Base-by-base conservation (phyloP, 371 early-diverging fungal species). In the Rhizopus microsporus region DNA sequence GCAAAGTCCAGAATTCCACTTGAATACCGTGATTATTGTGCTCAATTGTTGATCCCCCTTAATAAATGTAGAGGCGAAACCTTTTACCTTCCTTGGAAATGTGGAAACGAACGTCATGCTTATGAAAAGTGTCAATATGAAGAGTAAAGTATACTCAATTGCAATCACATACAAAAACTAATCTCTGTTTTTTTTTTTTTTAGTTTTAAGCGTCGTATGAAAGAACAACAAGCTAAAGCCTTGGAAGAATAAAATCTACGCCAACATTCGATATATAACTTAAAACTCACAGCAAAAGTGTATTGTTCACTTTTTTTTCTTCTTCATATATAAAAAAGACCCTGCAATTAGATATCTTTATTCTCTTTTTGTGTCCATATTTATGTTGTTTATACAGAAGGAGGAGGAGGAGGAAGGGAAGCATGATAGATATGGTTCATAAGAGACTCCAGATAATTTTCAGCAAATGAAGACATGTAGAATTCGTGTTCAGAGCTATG, bases 101-200 rank as follows among this genome's bases (percentile, higher is more conserved):
- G 97, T 77, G 89, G 88, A 64, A 86, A 87, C 64, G 94, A 95
- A 80, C 80, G 91, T 46, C 91, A 94, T 58, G 84, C 83, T 32
- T 96, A 93, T 75, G 91, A 91, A 74, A 94, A 95, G 74, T 97
- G 97, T 72, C 93, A 95, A 86, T 95, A 95, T 72, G 93, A 95
- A 62, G 97, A 97, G 93, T 93, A 76, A 64, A 89, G 72, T 13
- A 46, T 56, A 31, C 30, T 51, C 31, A 44, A 17, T 13, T 15
- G 10, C 30, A 33, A 39, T 37, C 10, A 37, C 38, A 38, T 37
- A 35, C 17, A 51, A 9, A 13, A 30, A 17, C n/a, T 10, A 52
- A 9, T 17, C 23, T 51, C 38, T n/a, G n/a, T 23, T 54, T 46
- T 47, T 15, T 29, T 13, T 56, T 12, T 39, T 45, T 13, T 43